phyloP scores from a whole-genome alignment of 2,329 filamentous ascomycete genomes.

The Diplodia corticola region DNA sequence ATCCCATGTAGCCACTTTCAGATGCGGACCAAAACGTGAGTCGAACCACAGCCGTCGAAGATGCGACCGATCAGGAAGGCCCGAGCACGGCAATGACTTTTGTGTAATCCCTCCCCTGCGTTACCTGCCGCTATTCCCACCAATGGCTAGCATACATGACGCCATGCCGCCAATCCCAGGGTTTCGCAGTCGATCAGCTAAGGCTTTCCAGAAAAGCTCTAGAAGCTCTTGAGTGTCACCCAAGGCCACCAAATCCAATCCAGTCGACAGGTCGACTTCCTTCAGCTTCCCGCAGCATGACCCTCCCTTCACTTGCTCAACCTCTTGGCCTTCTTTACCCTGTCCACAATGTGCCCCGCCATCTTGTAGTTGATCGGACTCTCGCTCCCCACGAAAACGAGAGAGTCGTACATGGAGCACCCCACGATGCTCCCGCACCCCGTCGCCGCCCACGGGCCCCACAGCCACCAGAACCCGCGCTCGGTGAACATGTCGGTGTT shows the following conservation, averaged over 20 bases:
- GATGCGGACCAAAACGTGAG: neutral
- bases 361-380: slow-evolving; percentile 45
- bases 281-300: too few relatives aligned
- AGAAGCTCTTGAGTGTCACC: neutral
- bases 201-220: neutral
- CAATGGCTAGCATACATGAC: neutral
- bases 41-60: neutral
- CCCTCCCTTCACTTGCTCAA: neutral
- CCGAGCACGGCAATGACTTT: too few relatives aligned
- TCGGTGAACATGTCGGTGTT: slow-evolving; percentile 43
- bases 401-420: slow-evolving; percentile 38
- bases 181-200: neutral
- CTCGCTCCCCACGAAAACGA: slow-evolving; percentile 43
- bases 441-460: slow-evolving; percentile 39
- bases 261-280: too few relatives aligned
- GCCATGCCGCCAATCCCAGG: neutral
- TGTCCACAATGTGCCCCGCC: slow-evolving; percentile 31
- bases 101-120: neutral
- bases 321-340: slow-evolving; percentile 1
- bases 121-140: neutral
- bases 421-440: slow-evolving; percentile 36
- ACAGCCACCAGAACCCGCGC: slow-evolving; percentile 39
- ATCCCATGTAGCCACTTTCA: neutral
- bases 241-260: neutral
- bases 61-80: neutral